Evolutionary conservation across 495 filamentous ascomycete species (phyloP), one percentile per base, ranked within the genome.

Genomic region (Terfezia boudieri): DNA sequence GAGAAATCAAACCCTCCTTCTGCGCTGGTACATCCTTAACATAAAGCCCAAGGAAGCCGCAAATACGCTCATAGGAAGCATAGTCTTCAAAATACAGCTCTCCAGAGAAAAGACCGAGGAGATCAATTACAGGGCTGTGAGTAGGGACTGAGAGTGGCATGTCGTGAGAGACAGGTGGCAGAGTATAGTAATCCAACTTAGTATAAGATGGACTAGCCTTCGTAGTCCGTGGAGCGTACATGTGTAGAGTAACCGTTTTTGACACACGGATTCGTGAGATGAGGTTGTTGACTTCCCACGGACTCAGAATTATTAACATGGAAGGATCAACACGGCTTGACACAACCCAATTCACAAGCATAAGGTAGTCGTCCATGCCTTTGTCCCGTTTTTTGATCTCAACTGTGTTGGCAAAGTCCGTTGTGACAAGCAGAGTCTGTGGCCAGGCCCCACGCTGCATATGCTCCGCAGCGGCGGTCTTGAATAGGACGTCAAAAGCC

Each of bases 331-430:
- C 17, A 20, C 50, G 10, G 35, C 60, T 58, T 14, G 69, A 71
- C 8, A 81, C 56, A 12, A 84, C 62, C 77, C 78, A 84, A 36
- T 78, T 69, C 1, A 81, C 77, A 0, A 70, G 68, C 2, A 76
- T 70, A 48, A 75, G 71, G 58, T 71, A 84, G 12, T 61, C 57
- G 60, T 84, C 61, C n/a, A 57, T 23, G 37, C 62, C 58, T 23
- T 53, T 48, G 0, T 14, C 20, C 11, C 52, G 36, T 5, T 52
- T 20, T 7, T 10, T 26, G n/a, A 62, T 16, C 43, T 81, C 65
- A 0, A 77, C 80, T 32, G 26, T 32, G 1, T 50, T 55, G 1
- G 67, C 66, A 59, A 81, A 84, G 59, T 83, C 82, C 0, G 4
- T 58, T 0, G 80, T 78, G 12, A 73, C 73, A 3, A 76, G 60